Evolutionary conservation across 228 moss, liverwort and hornwort species (phyloP), one percentile per base, ranked within the genome.

Genomic region (Sphagnum magellanicum): DNA sequence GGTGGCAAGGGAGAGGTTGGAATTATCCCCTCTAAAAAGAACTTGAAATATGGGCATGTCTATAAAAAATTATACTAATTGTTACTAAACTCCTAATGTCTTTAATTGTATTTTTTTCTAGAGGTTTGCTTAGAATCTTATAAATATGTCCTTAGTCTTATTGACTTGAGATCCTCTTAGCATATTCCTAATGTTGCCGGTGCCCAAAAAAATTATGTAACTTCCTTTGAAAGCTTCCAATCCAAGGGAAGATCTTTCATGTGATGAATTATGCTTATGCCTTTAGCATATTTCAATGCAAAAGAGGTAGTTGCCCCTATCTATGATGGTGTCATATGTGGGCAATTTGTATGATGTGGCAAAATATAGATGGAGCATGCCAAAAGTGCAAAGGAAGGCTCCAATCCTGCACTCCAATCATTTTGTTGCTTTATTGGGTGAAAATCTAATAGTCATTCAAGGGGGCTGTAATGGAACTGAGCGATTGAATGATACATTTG

Each of bases 1-100:
- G 95, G 95, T 9, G 95, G 95, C 4, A 95, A 95, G 81, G 82
- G 86, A 16, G 86, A 89, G 10, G 76, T 51, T 51, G 95, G 95
- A 50, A 90, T 92, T 63, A 50, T 87, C 17, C 70, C 83, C 4
- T 68, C 77, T 59, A 79, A 79, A 66, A 73, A 74, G 52, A 86
- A 85, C 68, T 68, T 85, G 17, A 73, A 66, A 66, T 70, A 49
- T 69, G 62, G 50, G 51, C 51, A 3, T 50, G 15, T 7, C 8
- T 49, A 16, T 51, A 7, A 7, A 12, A 55, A 7, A 55, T 55
- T 55, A 1, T 55, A 12, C 2, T 7, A 1, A 0, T 7, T 55
- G 53, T 55, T 7, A 1, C 1, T 17, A 17, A 17, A 17, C 17
- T 17, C 17, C 17, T 17, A 17, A 1, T 17, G 17, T 17, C 0